A percentile compares a stretch with the other conserved stretches of the same genome.
phyloP scores from a whole-genome alignment of 768 basidiomycete genomes.

The Candolleomyces efflorescens region DNA sequence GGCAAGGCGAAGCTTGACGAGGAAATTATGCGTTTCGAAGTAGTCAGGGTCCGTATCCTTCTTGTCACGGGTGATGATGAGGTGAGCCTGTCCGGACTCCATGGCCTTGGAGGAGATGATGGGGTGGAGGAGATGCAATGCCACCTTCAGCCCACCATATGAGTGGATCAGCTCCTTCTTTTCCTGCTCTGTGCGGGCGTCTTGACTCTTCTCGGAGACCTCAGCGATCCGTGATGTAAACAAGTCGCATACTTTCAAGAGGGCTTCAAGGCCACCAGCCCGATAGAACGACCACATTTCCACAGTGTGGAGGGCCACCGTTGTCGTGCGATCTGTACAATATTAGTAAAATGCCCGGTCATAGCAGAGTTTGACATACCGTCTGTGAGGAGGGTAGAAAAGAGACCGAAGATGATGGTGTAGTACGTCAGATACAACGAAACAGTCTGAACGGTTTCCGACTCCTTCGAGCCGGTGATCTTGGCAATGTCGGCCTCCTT shows the following conservation, averaged over 20 bases:
- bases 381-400: constrained; percentile 43
- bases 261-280: constrained; percentile 62
- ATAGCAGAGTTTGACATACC: constrained; percentile 26
- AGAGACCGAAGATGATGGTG: constrained; percentile 42
- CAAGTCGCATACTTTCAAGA: constrained; percentile 52
- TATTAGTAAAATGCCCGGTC: constrained; percentile 9
- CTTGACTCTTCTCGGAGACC: constrained; percentile 43
- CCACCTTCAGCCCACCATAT: constrained; percentile 77
- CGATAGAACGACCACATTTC: constrained; percentile 73
- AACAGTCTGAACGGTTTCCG: constrained; percentile 19
- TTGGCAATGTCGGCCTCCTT: constrained; percentile 37
- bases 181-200: constrained; percentile 52
- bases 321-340: constrained; percentile 64
- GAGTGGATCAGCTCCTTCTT: constrained; percentile 71
- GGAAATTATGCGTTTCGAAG: constrained; percentile 84
- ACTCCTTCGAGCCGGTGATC: not conserved
- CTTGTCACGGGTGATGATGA: constrained; percentile 72
- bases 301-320: constrained; percentile 77
- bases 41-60: constrained; percentile 72
- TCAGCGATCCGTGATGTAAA: constrained; percentile 57
- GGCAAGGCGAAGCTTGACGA: constrained; percentile 73
- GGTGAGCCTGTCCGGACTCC: constrained; percentile 79
- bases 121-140: constrained; percentile 69
- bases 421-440: constrained; percentile 41
- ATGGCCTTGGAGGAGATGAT: constrained; percentile 78